Evolutionary conservation across 2,329 filamentous ascomycete genomes (phyloP).

Genomic region (Fusarium nisikadoi): DNA sequence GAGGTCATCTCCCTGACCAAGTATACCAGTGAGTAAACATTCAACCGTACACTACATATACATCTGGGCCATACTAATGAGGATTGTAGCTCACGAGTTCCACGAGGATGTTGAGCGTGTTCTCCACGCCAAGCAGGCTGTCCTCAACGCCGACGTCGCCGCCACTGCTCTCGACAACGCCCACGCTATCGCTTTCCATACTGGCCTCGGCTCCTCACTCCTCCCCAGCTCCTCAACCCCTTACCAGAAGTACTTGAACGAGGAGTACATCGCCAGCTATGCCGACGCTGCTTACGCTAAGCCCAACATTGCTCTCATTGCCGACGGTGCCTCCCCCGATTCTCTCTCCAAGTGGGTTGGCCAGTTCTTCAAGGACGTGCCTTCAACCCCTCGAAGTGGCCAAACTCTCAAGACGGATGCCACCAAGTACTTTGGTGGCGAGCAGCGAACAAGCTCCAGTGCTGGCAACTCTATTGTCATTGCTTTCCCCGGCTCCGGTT

Average conservation of each 20-base stretch:
- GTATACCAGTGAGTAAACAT: constrained; percentile 72
- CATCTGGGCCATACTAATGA: constrained; percentile 23
- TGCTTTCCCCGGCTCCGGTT: constrained; percentile 90
- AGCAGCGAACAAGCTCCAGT: constrained; percentile 85
- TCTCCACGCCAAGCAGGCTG: constrained; percentile 81
- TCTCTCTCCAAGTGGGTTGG: constrained; percentile 89
- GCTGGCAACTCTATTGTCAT: constrained; percentile 86
- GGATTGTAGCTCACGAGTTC: constrained; percentile 80
- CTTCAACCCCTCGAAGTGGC: constrained; percentile 63
- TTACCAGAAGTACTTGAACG: constrained; percentile 82
- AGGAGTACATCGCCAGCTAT: constrained; percentile 78
- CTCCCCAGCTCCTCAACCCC: constrained; percentile 78
- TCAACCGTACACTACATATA: constrained; percentile 5
- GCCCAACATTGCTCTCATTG: constrained; percentile 89
- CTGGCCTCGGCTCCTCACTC: constrained; percentile 83
- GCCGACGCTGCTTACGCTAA: constrained; percentile 85
- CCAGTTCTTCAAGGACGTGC: constrained; percentile 86
- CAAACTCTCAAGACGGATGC: constrained; percentile 67
- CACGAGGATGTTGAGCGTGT: constrained; percentile 85
- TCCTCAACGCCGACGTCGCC: constrained; percentile 69
- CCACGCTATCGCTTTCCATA: constrained; percentile 91
- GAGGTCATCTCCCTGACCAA: constrained; percentile 91
- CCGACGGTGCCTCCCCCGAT: constrained; percentile 82
- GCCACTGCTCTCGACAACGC: constrained; percentile 85
- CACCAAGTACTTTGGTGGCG: constrained; percentile 92